phyloP scores from a whole-genome alignment of 768 basidiomycete species.

The Amyloporia xantha region DNA sequence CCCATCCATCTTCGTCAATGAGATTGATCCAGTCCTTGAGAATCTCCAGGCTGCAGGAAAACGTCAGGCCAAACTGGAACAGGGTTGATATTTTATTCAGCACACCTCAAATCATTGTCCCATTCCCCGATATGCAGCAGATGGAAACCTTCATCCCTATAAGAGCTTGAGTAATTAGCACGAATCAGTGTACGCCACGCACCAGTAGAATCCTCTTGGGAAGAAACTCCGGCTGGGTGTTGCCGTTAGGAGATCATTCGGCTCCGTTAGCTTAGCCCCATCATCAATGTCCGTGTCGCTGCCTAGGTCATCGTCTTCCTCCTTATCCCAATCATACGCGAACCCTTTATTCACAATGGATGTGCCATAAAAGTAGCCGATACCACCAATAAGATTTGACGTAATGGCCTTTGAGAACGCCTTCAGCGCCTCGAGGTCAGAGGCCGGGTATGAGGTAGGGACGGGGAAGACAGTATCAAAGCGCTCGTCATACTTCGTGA shows the following conservation, averaged over 20 bases:
- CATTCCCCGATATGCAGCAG: conserved; percentile 84
- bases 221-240: conserved; percentile 97
- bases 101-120: conserved; percentile 82
- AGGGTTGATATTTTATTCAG: not conserved
- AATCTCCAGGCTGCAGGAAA: conserved; percentile 65
- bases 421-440: conserved; percentile 43
- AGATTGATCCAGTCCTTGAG: conserved; percentile 84
- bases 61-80: not conserved
- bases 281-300: conserved; percentile 25
- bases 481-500: conserved; percentile 51
- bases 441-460: conserved; percentile 43
- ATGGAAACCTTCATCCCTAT: conserved; percentile 97
- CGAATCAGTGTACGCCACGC: conserved; percentile 9
- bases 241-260: conserved; percentile 75
- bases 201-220: conserved; percentile 97
- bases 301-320: conserved; percentile 34
- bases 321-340: conserved; percentile 88
- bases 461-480: conserved; percentile 71
- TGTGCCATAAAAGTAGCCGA: conserved; percentile 91
- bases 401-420: conserved; percentile 85
- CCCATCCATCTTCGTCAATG: conserved; percentile 94
- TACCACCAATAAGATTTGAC: conserved; percentile 85
- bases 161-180: not conserved
- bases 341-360: conserved; percentile 84
- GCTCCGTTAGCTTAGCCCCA: conserved; percentile 67